Evolutionary conservation across 192 early-diverging fungal genomes (phyloP), one percentile per base, ranked within the genome.

Genomic region (Jimgerdemannia flammicorona): DNA sequence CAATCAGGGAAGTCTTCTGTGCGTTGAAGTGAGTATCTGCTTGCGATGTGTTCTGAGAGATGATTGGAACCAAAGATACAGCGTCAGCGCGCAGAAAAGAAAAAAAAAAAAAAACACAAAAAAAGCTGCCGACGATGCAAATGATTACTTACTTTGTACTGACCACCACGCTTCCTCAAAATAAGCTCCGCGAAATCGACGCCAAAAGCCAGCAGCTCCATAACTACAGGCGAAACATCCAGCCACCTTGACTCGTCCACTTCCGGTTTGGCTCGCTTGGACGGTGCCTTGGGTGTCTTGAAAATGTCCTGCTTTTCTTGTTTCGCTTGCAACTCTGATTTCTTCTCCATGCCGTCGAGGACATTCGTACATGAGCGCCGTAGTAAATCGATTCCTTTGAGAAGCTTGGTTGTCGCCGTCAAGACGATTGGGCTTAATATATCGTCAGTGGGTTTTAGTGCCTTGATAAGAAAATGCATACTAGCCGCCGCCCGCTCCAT

Each of bases 1-100:
- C 71, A 3, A 77, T 66, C 39, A 82, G 64, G 3, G 72, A 68
- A 18, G 74, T 44, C 17, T 64, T 75, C 11, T 79, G 70, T 0
- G 78, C 69, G 49, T 73, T 73, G 14, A 59, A 10, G 14, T 59
- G 49, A 59, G 49, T 10, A 59, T 59, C 49, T 59, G 49, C 49
- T 14, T 59, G 49, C 8, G 49, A 59, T 59, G 14, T 59, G 14
- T 59, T 59, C 49, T 59, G 6, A 0, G 14, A 59, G 14, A 59
- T 59, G 49, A 10, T 59, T 14, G 49, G 49, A 59, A 10, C 6
- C 14, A 59, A 59, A 6, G 49, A 14, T 59, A 59, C 49, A 59
- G 6, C 14, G 6, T 14, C 14, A 10, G 6, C 6, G 49, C 14
- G 6, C 49, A 6, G 0, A 59, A 59, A 59, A 0, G 0, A 59